phyloP scores from a whole-genome alignment of 1,284 basidiomycete genomes.

The Volvariella surrecta region DNA sequence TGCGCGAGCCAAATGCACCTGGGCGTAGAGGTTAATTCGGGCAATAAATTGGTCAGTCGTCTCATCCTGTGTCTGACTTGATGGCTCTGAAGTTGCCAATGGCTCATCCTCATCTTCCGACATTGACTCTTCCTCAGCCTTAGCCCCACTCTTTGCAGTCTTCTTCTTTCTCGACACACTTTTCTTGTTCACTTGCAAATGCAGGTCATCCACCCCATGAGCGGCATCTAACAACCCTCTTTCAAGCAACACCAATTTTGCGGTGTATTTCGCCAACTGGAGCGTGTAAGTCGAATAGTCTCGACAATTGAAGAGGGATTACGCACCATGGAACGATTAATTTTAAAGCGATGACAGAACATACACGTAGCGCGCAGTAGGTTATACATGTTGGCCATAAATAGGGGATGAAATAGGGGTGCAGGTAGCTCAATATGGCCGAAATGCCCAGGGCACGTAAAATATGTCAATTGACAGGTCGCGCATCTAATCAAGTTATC shows the following conservation, averaged over 20 bases:
- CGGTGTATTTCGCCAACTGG: constrained; percentile 77
- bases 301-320: constrained; percentile 1
- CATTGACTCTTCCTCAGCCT: constrained; percentile 20
- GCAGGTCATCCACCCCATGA: constrained; percentile 64
- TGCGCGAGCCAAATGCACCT: constrained; percentile 50
- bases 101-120: too few relatives aligned
- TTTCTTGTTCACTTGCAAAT: constrained; percentile 22
- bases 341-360: constrained; percentile 94
- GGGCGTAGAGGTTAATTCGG: constrained; percentile 70
- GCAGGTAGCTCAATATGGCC: constrained; percentile 98
- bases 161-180: constrained; percentile 12
- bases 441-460: constrained; percentile 95
- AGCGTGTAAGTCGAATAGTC: constrained; percentile 1
- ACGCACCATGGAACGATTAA: constrained; percentile 68
- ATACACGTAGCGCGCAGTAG: constrained; percentile 88
- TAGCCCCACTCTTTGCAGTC: constrained; percentile 28
- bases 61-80: constrained; percentile 37
- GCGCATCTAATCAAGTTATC: constrained; percentile 57
- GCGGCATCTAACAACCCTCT: constrained; percentile 85
- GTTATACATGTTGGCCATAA: constrained; percentile 90
- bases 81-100: constrained; percentile 13
- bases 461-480: constrained; percentile 89
- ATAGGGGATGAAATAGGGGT: constrained; percentile 95
- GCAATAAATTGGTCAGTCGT: constrained; percentile 59
- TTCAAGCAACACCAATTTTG: constrained; percentile 86